phyloP scores from a whole-genome alignment of 768 basidiomycete genomes.

The Lepiota venenata region DNA sequence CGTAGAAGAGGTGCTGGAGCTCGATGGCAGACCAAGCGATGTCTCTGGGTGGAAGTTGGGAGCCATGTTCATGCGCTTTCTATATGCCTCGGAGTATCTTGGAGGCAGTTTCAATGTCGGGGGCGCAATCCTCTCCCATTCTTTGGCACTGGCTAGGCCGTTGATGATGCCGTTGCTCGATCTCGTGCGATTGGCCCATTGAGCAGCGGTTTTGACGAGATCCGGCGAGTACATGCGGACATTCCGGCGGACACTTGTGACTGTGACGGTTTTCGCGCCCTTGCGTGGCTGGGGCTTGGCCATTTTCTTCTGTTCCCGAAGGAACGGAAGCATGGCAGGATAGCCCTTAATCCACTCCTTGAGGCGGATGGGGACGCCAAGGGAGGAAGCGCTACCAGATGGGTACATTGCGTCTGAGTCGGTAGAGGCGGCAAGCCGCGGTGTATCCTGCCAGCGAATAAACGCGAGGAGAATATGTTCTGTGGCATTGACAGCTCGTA shows the following conservation, averaged over 20 bases:
- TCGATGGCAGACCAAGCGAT: conserved; percentile 27
- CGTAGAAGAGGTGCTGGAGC: conserved; percentile 25
- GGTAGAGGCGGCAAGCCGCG: conserved; percentile 28
- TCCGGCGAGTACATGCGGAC: conserved; percentile 88
- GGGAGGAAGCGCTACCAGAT: conserved; percentile 50
- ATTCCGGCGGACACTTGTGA: conserved; percentile 74
- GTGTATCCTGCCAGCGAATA: conserved; percentile 77
- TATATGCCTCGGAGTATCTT: conserved; percentile 71
- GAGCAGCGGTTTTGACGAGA: conserved; percentile 62
- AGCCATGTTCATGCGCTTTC: conserved; percentile 73
- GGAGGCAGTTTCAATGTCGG: conserved; percentile 57
- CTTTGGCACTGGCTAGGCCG: conserved; percentile 57
- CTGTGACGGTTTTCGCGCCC: conserved; percentile 74
- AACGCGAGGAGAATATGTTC: conserved; percentile 93
- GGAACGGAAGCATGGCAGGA: conserved; percentile 69
- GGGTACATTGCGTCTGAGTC: conserved; percentile 27
- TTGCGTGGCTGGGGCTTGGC: conserved; percentile 62
- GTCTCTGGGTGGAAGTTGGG: conserved; percentile 54
- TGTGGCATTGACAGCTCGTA: conserved; percentile 80
- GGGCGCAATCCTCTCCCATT: conserved; percentile 76
- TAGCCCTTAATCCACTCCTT: conserved; percentile 92
- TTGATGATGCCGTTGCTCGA: conserved; percentile 25
- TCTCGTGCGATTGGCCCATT: conserved; percentile 38
- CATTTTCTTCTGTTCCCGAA: conserved; percentile 43
- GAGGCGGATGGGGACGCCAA: conserved; percentile 80